These are phyloP conservation scores for Firmiana major DNA, from an alignment of 345 rosid species.

Conservation along the genomic window DNA sequence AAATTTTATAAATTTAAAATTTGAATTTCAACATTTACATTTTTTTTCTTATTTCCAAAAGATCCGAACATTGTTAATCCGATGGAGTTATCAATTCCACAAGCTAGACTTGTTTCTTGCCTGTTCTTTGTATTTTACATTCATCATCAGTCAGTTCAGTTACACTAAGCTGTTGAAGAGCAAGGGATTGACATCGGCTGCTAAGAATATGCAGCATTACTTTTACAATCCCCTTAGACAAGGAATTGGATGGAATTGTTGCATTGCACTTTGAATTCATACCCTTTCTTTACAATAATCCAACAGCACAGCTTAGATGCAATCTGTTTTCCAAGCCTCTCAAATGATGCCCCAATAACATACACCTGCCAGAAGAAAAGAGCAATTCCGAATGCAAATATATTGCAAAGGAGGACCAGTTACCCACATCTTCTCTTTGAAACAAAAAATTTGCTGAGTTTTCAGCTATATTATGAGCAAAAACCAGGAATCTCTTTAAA, in stretches of 20 bases:
- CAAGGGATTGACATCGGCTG: too few species aligned
- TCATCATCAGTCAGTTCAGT: not conserved
- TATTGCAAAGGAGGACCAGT: not conserved
- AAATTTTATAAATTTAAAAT: too few species aligned
- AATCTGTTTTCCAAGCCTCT: constrained; percentile 94
- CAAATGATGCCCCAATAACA: constrained; percentile 89
- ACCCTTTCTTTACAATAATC: constrained; percentile 56
- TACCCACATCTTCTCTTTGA: not conserved
- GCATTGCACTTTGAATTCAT: too few species aligned
- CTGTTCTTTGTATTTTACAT: too few species aligned
- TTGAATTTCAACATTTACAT: too few species aligned
- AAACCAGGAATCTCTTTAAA: not conserved
- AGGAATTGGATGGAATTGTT: too few species aligned
- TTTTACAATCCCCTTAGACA: too few species aligned
- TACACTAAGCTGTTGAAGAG: too few species aligned
- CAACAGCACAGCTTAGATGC: constrained; percentile 84
- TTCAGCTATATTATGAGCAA: not conserved
- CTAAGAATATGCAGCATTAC: too few species aligned
- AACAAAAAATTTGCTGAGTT: not conserved
- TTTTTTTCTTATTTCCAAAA: too few species aligned
- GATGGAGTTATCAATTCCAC: not conserved
- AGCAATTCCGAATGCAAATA: not conserved
- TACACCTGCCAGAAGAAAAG: constrained; percentile 59
- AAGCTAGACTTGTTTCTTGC: not conserved
- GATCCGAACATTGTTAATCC: too few species aligned